phyloP scores from a whole-genome alignment of 148 eudicot genomes.

The Rhododendron mucronatum region DNA sequence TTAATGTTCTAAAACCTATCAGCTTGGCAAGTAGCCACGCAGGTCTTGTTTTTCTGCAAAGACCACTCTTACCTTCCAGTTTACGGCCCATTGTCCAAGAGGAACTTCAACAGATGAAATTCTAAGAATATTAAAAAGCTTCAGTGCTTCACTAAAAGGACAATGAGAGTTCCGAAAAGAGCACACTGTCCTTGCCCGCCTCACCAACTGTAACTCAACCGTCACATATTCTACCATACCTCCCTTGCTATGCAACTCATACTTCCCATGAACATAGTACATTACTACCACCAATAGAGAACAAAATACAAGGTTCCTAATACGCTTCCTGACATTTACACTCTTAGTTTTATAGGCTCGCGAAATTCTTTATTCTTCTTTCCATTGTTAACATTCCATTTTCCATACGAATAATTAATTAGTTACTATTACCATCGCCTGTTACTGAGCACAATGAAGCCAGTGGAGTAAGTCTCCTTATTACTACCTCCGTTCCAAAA shows the following conservation, averaged over 20 bases:
- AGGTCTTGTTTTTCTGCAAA: not conserved
- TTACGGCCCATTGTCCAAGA: not conserved
- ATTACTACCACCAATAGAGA: not conserved
- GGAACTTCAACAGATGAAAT: not conserved
- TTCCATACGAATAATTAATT: not conserved
- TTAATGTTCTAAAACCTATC: not conserved
- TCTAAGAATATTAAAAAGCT: not conserved
- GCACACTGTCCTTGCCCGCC: not conserved
- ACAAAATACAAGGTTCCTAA: not conserved
- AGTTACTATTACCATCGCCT: not conserved
- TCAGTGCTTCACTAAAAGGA: not conserved
- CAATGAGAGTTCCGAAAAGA: no score
- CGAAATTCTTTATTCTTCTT: not conserved
- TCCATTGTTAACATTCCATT: not conserved
- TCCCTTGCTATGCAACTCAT: not conserved
- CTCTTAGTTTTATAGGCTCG: not conserved
- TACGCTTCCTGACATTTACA: not conserved
- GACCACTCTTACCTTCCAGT: not conserved
- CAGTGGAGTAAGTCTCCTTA: not conserved
- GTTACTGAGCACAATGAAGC: not conserved
- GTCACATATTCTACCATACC: not conserved
- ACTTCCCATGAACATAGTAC: not conserved
- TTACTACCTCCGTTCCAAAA: no score
- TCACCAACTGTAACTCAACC: not conserved
- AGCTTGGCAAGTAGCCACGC: not conserved